Percentiles rank a stretch among this genome's conserved stretches.
These are phyloP conservation scores for Catunica adiposa DNA, from an alignment of 2,329 filamentous ascomycete species.

Conservation along the genomic window DNA sequence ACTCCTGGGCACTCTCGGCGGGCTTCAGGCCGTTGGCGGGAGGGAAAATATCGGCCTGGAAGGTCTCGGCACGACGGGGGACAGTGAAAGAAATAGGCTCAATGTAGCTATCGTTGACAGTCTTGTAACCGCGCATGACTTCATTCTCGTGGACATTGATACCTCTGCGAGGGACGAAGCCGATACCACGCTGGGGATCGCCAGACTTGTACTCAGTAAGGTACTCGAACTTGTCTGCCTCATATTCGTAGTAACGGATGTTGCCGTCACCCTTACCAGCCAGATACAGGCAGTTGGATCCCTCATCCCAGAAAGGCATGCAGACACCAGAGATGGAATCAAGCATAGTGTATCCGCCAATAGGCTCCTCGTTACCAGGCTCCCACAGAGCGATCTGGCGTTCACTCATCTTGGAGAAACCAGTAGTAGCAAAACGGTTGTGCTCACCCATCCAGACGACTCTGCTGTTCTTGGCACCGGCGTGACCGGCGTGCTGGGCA, in stretches of 20 bases:
- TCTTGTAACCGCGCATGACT: constrained; percentile 91
- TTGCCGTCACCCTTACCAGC: constrained; percentile 98
- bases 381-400: constrained; percentile 94
- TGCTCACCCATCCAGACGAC: constrained; percentile 95
- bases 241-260: constrained; percentile 96
- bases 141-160: constrained; percentile 96
- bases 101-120: constrained; percentile 83
- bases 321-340: constrained; percentile 95
- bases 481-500: constrained; percentile 71
- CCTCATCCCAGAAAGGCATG: constrained; percentile 99
- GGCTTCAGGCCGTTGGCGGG: constrained; percentile 67
- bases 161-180: constrained; percentile 85
- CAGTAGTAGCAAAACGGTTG: constrained; percentile 87
- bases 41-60: constrained; percentile 94
- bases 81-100: constrained; percentile 97
- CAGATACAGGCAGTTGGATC: constrained; percentile 85
- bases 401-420: constrained; percentile 97
- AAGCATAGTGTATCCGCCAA: constrained; percentile 76
- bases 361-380: constrained; percentile 66
- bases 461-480: constrained; percentile 92
- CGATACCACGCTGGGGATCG: constrained; percentile 86
- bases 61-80: constrained; percentile 78
- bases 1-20: constrained; percentile 64
- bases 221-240: constrained; percentile 97
- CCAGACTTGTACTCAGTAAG: constrained; percentile 93